Percentiles rank a stretch among this genome's conserved stretches.
These are phyloP conservation scores for Gaeumannomyces sp. DNA, from an alignment of 2,329 filamentous ascomycete genomes.

Conservation along the genomic window DNA sequence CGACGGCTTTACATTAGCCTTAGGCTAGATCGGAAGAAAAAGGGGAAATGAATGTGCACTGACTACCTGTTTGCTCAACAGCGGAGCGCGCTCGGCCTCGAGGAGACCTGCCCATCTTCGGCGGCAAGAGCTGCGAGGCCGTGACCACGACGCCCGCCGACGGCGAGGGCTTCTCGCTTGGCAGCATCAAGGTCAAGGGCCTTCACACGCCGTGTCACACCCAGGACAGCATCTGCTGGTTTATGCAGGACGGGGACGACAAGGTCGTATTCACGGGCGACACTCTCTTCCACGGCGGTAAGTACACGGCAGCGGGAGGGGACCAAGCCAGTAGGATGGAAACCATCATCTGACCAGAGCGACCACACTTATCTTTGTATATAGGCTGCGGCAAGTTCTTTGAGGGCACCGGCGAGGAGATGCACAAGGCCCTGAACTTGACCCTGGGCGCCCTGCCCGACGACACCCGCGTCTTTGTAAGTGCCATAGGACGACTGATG, in stretches of 20 bases:
- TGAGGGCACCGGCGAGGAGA: constrained; percentile 81
- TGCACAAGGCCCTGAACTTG: constrained; percentile 89
- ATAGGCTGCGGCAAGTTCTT: constrained; percentile 92
- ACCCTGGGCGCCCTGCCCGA: constrained; percentile 74
- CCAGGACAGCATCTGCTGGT: constrained; percentile 96
- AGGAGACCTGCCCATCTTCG: constrained; percentile 70
- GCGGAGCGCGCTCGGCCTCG: constrained; percentile 42
- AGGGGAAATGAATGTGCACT: neutral
- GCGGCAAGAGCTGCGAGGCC: constrained; percentile 71
- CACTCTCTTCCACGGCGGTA: constrained; percentile 89
- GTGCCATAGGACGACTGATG: constrained; percentile 24
- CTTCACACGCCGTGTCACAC: constrained; percentile 98
- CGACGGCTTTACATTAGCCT: neutral
- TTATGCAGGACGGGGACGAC: constrained; percentile 70
- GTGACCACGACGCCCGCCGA: constrained; percentile 74
- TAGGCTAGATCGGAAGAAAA: no score
- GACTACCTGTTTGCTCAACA: constrained; percentile 12
- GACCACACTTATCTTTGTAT: neutral
- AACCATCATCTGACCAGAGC: no score
- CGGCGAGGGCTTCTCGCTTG: constrained; percentile 73
- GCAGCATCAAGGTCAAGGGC: constrained; percentile 74
- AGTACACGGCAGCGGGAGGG: no score
- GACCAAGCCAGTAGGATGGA: no score
- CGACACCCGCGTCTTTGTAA: constrained; percentile 84
- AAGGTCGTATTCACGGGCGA: constrained; percentile 91